Evolutionary conservation across 2,329 filamentous ascomycete genomes (phyloP), one percentile per base, ranked within the genome.

Genomic region (Fusarium temperatum): DNA sequence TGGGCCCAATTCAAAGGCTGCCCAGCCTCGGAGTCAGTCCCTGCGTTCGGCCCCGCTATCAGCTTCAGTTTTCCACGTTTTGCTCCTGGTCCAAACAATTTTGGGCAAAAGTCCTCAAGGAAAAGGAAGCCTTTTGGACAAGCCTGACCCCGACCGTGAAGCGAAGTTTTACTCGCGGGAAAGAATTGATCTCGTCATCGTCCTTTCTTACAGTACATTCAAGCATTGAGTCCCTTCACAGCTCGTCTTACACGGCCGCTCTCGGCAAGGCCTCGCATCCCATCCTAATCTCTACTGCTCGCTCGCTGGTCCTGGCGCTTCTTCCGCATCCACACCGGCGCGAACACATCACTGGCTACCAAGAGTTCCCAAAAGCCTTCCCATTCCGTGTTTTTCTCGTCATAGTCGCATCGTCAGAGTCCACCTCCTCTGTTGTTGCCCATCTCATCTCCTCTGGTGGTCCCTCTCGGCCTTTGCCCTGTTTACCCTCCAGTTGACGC

Each of bases 341-440:
- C 61, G 45, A 75, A 75, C 72, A 78, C 77, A 77, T 77, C 77
- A 78, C 75, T 70, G 66, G 67, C 70, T 72, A 72, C 75, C 73
- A 63, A 63, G 63, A 76, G 68, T 63, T 67, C 69, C 69, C 63
- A 77, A 73, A 70, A 32, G 42, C 67, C 74, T 64, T 50, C 53
- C 75, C 67, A 76, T 79, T 70, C 78, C 78, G 78, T 78, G 67
- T 78, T 80, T 79, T 79, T 76, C 78, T 80, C 77, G 78, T 80
- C 73, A 77, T 79, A 78, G 77, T 78, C 75, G 68, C 73, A 74
- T 78, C 67, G 70, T 70, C 59, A 74, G 69, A 77, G 67, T 64
- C 77, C 77, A 78, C 77, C 68, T 72, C 72, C 64, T 63, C 72
- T 61, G 68, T 69, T 73, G 72, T 78, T 72, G 72, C 75, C 64